phyloP scores from a whole-genome alignment of 1,139 yeast genomes.

The Protomyces macrosporus region DNA sequence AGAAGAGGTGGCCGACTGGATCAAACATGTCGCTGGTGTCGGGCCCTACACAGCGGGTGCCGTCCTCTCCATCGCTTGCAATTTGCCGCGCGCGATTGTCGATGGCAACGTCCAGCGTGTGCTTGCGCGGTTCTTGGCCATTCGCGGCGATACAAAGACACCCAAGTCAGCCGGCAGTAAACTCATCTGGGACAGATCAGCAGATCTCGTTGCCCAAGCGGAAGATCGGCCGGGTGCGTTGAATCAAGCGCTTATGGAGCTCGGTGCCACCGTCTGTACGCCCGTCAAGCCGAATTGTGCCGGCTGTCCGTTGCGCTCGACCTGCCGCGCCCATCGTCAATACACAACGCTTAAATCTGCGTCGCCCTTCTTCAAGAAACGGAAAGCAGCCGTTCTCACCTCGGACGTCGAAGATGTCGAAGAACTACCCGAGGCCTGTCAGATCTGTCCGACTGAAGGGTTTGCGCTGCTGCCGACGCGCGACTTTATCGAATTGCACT shows the following conservation, averaged over 20 bases:
- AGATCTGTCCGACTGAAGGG: not conserved
- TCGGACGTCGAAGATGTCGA: constrained; percentile 12
- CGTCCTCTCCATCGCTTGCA: constrained; percentile 27
- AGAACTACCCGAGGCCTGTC: constrained; percentile 16
- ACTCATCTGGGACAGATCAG: constrained; percentile 26
- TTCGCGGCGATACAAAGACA: constrained; percentile 26
- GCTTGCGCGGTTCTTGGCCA: constrained; percentile 24
- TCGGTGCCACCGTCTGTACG: constrained; percentile 28
- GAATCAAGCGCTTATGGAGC: constrained; percentile 29
- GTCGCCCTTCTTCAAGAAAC: constrained; percentile 3
- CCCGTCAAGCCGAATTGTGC: constrained; percentile 24
- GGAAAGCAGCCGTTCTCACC: not conserved
- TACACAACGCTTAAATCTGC: not conserved
- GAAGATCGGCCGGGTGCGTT: constrained; percentile 22
- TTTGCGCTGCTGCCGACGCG: not conserved
- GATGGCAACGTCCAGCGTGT: constrained; percentile 30
- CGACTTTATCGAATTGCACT: constrained; percentile 20
- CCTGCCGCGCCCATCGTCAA: constrained; percentile 24
- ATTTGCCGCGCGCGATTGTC: constrained; percentile 23
- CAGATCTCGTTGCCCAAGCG: constrained; percentile 15
- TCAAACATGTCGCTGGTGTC: constrained; percentile 29
- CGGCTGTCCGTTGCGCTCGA: constrained; percentile 15
- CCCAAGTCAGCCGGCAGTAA: constrained; percentile 20
- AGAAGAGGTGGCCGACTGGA: constrained; percentile 21
- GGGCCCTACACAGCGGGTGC: constrained; percentile 30